Conservation (phyloP, 495 filamentous ascomycete genomes). For the Penicillium robsamsonii region DNA sequence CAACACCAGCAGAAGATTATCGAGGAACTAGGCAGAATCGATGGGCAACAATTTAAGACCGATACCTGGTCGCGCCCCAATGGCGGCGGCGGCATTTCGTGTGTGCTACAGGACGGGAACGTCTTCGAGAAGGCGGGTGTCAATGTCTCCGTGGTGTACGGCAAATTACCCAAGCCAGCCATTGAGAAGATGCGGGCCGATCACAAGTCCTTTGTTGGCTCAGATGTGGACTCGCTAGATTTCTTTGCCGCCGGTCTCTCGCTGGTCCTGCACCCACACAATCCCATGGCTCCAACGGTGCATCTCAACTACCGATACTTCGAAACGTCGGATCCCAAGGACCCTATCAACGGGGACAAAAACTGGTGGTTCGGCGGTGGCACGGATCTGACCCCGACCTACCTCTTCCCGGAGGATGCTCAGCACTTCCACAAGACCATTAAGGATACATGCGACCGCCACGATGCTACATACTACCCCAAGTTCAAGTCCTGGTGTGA, state of each 20-base stretch:
- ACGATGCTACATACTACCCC: slow-evolving; percentile 89
- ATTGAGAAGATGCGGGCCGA: slow-evolving; percentile 92
- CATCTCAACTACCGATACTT: slow-evolving; percentile 99
- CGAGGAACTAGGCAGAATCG: slow-evolving; percentile 71
- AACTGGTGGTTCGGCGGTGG: slow-evolving; percentile 98
- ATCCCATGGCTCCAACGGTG: slow-evolving; percentile 96
- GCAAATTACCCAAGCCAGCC: slow-evolving; percentile 80
- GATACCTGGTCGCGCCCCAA: slow-evolving; percentile 88
- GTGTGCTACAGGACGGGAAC: slow-evolving; percentile 91
- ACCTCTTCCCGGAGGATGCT: slow-evolving; percentile 94
- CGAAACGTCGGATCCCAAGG: slow-evolving; percentile 68
- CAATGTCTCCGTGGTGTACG: slow-evolving; percentile 92
- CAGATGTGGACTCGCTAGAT: slow-evolving; percentile 72
- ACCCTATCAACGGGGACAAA: slow-evolving; percentile 65
- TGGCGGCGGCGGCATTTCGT: slow-evolving; percentile 83
- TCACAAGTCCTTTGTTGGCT: slow-evolving; percentile 80
- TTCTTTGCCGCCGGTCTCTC: slow-evolving; percentile 96
- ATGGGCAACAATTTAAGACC: slow-evolving; percentile 73
- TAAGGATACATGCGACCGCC: slow-evolving; percentile 89
- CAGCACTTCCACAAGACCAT: slow-evolving; percentile 94
- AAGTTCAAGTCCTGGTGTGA: slow-evolving; percentile 99
- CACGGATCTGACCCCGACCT: slow-evolving; percentile 88
- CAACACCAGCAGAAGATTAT: slow-evolving; percentile 87
- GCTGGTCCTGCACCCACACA: slow-evolving; percentile 85
- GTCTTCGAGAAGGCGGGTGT: slow-evolving; percentile 99